These are phyloP conservation scores for Hortiboletus flavorubellus DNA, from an alignment of 768 basidiomycete species.

Conservation along the genomic window DNA sequence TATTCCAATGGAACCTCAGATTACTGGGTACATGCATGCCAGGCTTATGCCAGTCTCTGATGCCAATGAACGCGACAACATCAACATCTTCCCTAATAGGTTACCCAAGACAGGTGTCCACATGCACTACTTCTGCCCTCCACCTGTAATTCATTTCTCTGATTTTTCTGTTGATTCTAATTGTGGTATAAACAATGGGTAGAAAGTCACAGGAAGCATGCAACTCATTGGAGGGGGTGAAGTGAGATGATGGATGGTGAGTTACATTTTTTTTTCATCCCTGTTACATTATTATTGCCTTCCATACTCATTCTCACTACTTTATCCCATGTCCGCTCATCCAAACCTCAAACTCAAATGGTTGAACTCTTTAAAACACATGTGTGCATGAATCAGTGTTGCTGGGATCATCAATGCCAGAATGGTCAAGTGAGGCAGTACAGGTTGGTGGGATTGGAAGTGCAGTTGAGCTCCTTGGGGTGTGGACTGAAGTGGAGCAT, in stretches of 20 bases:
- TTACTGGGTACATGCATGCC: constrained; percentile 36
- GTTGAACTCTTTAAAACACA: constrained; percentile 13
- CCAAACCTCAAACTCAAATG: neutral
- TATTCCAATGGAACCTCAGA: constrained; percentile 48
- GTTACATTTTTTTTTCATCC: constrained; percentile 7
- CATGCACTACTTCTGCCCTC: constrained; percentile 27
- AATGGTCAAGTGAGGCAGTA: constrained; percentile 56
- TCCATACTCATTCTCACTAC: no score
- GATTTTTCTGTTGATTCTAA: constrained; percentile 44
- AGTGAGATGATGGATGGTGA: constrained; percentile 51
- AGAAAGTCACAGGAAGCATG: constrained; percentile 42
- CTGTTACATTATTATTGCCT: neutral
- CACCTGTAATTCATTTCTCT: constrained; percentile 51
- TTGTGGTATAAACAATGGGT: constrained; percentile 27
- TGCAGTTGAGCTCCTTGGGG: constrained; percentile 49
- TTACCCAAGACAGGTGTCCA: constrained; percentile 7
- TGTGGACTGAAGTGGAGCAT: constrained; percentile 54
- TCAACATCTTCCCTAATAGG: constrained; percentile 15
- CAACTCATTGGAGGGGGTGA: constrained; percentile 47
- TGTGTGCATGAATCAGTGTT: constrained; percentile 31
- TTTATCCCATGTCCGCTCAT: neutral
- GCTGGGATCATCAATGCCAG: constrained; percentile 31
- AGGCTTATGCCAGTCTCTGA: constrained; percentile 19
- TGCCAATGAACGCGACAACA: neutral
- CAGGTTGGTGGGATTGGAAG: constrained; percentile 56